Conservation (phyloP, 2,329 filamentous ascomycete genomes). For the Teratosphaeria zuluensis region DNA sequence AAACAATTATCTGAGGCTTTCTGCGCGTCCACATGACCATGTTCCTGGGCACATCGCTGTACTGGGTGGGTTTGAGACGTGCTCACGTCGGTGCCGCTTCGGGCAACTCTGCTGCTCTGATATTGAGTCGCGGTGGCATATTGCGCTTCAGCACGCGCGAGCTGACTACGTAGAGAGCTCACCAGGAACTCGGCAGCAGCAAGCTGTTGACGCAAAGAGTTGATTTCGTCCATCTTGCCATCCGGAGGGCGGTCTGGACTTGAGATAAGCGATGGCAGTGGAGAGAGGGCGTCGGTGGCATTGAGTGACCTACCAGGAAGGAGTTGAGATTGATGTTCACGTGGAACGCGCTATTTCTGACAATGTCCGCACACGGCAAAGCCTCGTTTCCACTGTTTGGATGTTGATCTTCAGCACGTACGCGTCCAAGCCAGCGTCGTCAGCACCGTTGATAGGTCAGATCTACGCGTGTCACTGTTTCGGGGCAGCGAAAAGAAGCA, state of each 20-base stretch:
- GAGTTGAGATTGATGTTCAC: not conserved
- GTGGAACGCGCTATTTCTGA: not conserved
- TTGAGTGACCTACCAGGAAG: not conserved
- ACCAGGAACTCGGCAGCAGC: conserved; percentile 1
- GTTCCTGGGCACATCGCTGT: not conserved
- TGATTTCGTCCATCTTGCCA: conserved; percentile 1
- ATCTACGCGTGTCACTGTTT: not conserved
- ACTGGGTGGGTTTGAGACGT: not conserved
- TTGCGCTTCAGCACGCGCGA: not conserved
- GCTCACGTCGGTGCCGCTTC: not conserved
- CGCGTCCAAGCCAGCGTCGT: not conserved
- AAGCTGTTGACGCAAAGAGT: conserved; percentile 3
- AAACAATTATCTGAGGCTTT: not conserved
- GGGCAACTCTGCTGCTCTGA: not conserved
- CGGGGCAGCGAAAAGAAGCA: not conserved
- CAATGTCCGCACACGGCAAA: not conserved
- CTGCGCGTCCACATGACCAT: not conserved
- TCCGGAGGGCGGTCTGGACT: not conserved
- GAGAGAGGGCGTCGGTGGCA: not conserved
- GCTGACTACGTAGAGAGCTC: not conserved
- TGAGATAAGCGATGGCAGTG: not conserved
- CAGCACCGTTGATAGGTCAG: not conserved
- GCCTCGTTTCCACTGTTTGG: not conserved
- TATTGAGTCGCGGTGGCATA: not conserved
- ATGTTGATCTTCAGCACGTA: not conserved